Evolutionary conservation across 345 rosid species (phyloP).

Genomic region (Corchorus capsularis): DNA sequence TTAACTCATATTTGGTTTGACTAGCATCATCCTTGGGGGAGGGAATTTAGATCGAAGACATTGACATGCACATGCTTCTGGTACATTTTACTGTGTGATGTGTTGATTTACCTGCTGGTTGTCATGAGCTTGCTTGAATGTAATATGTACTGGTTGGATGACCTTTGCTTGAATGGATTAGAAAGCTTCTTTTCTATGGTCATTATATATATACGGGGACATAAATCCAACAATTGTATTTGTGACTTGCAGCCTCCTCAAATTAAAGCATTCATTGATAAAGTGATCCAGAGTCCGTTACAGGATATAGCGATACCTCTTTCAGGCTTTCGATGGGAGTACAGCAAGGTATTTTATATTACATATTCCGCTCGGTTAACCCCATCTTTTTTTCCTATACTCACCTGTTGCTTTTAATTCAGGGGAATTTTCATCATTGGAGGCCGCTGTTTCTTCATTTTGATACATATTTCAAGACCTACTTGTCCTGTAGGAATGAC

Average conservation of each 20-base stretch:
- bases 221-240: conserved; percentile 21
- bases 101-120: neutral
- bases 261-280: conserved; percentile 85
- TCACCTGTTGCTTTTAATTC: conserved; percentile 35
- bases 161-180: neutral
- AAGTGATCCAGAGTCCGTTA: conserved; percentile 94
- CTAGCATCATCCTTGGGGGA: neutral
- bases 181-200: neutral
- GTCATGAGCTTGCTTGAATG: neutral
- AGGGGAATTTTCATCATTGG: conserved; percentile 99
- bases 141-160: neutral
- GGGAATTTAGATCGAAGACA: neutral
- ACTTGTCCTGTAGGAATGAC: conserved; percentile 78
- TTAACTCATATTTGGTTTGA: neutral
- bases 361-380: conserved; percentile 2
- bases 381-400: conserved; percentile 16
- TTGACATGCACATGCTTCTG: neutral
- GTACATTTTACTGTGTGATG: too few relatives aligned
- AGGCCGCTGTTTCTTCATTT: conserved; percentile 91
- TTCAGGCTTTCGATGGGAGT: conserved; percentile 93
- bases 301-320: conserved; percentile 98
- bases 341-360: conserved; percentile 60
- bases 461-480: conserved; percentile 87
- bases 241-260: conserved; percentile 70
- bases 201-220: neutral